Percentiles rank a stretch among this genome's conserved stretches.
These are phyloP conservation scores for Podospora pseudopauciseta DNA, from an alignment of 495 filamentous ascomycete genomes.

Conservation along the genomic window DNA sequence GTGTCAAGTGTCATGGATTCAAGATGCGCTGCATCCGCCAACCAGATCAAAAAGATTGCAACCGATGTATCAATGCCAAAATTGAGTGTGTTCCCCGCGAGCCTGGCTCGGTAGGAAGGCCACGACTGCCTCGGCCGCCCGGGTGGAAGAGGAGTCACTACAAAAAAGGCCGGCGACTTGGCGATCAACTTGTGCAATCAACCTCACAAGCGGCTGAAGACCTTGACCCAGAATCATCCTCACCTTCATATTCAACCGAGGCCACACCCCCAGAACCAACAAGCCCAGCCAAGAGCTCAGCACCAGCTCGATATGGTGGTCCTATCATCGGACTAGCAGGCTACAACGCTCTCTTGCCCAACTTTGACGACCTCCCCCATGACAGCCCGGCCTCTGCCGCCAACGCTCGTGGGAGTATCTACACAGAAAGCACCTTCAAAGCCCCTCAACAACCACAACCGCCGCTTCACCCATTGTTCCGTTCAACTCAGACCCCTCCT, in stretches of 20 bases:
- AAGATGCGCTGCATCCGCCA: constrained; percentile 1
- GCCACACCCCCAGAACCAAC: background rate
- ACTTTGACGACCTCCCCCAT: background rate
- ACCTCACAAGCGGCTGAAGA: background rate
- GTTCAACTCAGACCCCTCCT: background rate
- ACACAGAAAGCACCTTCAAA: background rate
- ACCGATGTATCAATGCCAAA: background rate
- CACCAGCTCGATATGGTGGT: background rate
- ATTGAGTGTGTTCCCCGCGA: background rate
- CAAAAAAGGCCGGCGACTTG: background rate
- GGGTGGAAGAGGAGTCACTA: background rate
- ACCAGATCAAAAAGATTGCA: background rate
- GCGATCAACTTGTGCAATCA: background rate
- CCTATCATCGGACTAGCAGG: background rate
- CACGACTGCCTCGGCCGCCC: background rate
- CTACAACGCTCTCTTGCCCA: background rate
- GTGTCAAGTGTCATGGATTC: background rate
- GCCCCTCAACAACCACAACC: background rate
- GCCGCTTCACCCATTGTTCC: background rate
- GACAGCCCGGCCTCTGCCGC: background rate
- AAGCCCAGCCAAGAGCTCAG: background rate
- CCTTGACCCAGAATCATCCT: background rate
- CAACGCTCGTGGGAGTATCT: background rate
- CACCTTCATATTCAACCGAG: background rate
- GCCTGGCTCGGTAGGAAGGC: background rate